Percentiles rank a stretch among this genome's conserved stretches.
Evolutionary conservation across 1,284 basidiomycete species (phyloP).

Genomic region (Ustilago hordei): DNA sequence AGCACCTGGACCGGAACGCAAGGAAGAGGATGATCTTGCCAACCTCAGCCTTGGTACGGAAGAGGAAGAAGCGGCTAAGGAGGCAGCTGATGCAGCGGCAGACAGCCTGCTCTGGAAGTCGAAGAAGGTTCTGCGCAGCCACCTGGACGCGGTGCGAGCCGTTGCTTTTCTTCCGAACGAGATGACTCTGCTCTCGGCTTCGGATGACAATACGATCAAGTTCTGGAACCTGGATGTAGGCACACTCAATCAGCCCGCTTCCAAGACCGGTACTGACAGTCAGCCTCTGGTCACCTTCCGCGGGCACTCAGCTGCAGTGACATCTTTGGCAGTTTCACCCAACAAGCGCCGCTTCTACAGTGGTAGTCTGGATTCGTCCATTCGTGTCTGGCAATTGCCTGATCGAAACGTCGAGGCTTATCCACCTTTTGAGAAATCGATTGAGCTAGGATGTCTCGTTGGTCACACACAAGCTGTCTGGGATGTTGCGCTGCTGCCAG

Average conservation of each 20-base stretch:
- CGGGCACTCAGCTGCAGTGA: conserved; percentile 92
- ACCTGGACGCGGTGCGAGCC: conserved; percentile 90
- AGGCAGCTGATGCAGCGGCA: conserved; percentile 48
- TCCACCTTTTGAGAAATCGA: conserved; percentile 84
- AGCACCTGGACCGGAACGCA: conserved; percentile 30
- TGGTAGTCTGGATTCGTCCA: conserved; percentile 90
- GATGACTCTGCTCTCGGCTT: conserved; percentile 85
- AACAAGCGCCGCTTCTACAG: conserved; percentile 84
- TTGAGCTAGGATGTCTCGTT: conserved; percentile 82
- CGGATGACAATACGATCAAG: conserved; percentile 95
- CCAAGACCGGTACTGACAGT: conserved; percentile 41
- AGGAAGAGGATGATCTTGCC: conserved; percentile 57
- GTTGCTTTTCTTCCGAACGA: conserved; percentile 85
- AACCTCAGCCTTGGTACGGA: conserved; percentile 51
- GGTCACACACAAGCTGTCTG: conserved; percentile 95
- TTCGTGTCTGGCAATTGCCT: conserved; percentile 85
- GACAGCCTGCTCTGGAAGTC: conserved; percentile 65
- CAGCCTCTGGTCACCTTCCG: conserved; percentile 82
- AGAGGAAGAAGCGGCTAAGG: conserved; percentile 43
- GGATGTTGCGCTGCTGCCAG: conserved; percentile 79
- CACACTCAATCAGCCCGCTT: conserved; percentile 38
- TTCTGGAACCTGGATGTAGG: conserved; percentile 80
- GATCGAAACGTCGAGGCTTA: conserved; percentile 74
- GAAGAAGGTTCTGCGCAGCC: conserved; percentile 73
- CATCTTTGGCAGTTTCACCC: conserved; percentile 85